Evolutionary conservation across 2,329 filamentous ascomycete species (phyloP), one percentile per base, ranked within the genome.

Genomic region (Geoglossum cookeanum): DNA sequence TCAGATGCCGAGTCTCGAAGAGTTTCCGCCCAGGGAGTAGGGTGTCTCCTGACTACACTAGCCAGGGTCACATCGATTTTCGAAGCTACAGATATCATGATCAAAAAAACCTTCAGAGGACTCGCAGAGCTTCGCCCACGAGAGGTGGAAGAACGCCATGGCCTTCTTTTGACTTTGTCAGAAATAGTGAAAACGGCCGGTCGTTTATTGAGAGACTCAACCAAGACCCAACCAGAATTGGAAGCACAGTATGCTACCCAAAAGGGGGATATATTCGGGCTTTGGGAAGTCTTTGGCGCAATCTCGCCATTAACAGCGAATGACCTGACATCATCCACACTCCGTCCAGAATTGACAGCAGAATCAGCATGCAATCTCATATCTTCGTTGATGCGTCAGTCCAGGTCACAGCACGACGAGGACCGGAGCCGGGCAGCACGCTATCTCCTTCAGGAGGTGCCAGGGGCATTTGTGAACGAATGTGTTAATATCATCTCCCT

Each of bases 1-100:
- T 74, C 81, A 7, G 89, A 96, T 67, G 77, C 81, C 0, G 72
- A 76, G 4, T 87, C 88, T 1, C 79, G 92, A 60, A 77, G 87
- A 62, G 77, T 79, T 55, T 83, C 88, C 13, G 87, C 85, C 1
- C 70, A 69, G 1, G 82, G 86, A 0, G 81, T 91, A 63, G 87
- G 87, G 4, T 65, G 68, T 1, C 66, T 90, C 5, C 27, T 52
- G 1, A 13, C 22, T 30, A 29, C 27, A 15, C 22, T 15, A 33
- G 53, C 53, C 17, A 55, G 42, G n/a, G 27, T 27, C 7, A 55
- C 27, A 32, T 32, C 48, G 15, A 22, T 57, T 22, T 13, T 22
- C 11, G 33, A 58, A 35, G 55, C 37, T 29, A 44, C 37, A 32
- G n/a, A 30, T 32, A 52, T 33, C 29, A 57, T 57, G 55, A 27